phyloP scores from a whole-genome alignment of 2,329 filamentous ascomycete genomes.

The Epichloe uncinata region DNA sequence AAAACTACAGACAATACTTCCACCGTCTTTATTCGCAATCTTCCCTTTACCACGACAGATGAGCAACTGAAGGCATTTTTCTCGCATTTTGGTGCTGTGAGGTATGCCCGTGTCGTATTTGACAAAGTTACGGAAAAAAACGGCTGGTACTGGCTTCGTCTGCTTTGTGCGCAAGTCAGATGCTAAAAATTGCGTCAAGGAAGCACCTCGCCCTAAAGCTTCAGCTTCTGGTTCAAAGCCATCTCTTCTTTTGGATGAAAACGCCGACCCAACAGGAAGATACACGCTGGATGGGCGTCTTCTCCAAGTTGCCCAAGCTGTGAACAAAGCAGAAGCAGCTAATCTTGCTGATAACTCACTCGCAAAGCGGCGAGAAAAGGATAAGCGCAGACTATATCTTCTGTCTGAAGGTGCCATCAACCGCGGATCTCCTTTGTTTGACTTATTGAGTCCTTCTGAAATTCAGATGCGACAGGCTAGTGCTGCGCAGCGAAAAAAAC shows the following conservation, averaged over 20 bases:
- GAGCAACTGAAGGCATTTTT: slow-evolving; percentile 77
- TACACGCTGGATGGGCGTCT: slow-evolving; percentile 89
- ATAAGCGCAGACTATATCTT: slow-evolving; percentile 83
- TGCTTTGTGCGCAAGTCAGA: slow-evolving; percentile 74
- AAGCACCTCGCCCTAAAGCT: slow-evolving; percentile 50
- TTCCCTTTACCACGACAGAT: slow-evolving; percentile 81
- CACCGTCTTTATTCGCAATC: slow-evolving; percentile 85
- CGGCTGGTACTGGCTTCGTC: slow-evolving; percentile 87
- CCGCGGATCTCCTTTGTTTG: slow-evolving; percentile 62
- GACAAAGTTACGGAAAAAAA: slow-evolving; percentile 74
- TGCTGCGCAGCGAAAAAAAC: slow-evolving; percentile 62
- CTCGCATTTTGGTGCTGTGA: slow-evolving; percentile 69
- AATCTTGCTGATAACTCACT: slow-evolving; percentile 60
- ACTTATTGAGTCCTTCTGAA: slow-evolving; percentile 64
- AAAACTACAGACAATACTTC: slow-evolving; percentile 49
- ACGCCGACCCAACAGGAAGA: slow-evolving; percentile 63
- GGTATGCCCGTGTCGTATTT: slow-evolving; percentile 84
- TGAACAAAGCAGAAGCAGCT: slow-evolving; percentile 68
- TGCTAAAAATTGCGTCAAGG: slow-evolving; percentile 61
- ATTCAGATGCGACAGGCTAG: slow-evolving; percentile 81
- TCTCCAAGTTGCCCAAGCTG: slow-evolving; percentile 70
- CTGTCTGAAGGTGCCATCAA: slow-evolving; percentile 76
- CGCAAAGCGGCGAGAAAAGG: slow-evolving; percentile 53
- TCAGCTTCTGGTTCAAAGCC: slow-evolving; percentile 44
- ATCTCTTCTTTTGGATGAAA: slow-evolving; percentile 80